Conservation (phyloP, 2,329 filamentous ascomycete species). For the Tolypocladium sp. region DNA sequence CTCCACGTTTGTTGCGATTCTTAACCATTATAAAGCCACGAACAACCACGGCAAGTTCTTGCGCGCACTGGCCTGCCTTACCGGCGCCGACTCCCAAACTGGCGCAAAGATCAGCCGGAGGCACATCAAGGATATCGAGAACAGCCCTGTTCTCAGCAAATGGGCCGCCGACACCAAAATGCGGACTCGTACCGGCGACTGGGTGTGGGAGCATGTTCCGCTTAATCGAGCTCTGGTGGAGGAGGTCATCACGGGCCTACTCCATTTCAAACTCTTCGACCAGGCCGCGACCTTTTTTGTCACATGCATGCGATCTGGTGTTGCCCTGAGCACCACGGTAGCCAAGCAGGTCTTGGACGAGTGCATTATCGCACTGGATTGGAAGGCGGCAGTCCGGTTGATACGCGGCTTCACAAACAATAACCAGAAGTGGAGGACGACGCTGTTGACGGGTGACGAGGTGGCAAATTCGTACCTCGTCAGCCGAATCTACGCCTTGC, state of each 20-base stretch:
- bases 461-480: conserved; percentile 15
- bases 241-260: conserved; percentile 35
- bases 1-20: conserved; percentile 37
- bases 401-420: conserved; percentile 17
- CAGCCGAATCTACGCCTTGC: conserved; percentile 21
- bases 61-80: conserved; percentile 33
- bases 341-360: conserved; percentile 30
- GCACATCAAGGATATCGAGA: conserved; percentile 19
- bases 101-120: conserved; percentile 30
- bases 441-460: conserved; percentile 13
- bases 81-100: conserved; percentile 28
- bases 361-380: conserved; percentile 32
- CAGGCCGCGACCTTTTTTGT: conserved; percentile 34
- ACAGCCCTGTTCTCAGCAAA: conserved; percentile 12
- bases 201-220: conserved; percentile 28
- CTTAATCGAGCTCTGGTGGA: conserved; percentile 32
- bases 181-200: conserved; percentile 19
- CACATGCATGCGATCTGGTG: conserved; percentile 25
- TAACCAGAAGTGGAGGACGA: conserved; percentile 14
- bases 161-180: conserved; percentile 18
- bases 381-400: conserved; percentile 22
- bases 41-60: conserved; percentile 33
- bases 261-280: conserved; percentile 35
- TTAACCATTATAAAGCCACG: conserved; percentile 39
- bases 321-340: conserved; percentile 19